A percentile compares a stretch with the other conserved stretches of the same genome.
phyloP scores from a whole-genome alignment of 495 filamentous ascomycete species.

The Lasiosphaeria hispida region DNA sequence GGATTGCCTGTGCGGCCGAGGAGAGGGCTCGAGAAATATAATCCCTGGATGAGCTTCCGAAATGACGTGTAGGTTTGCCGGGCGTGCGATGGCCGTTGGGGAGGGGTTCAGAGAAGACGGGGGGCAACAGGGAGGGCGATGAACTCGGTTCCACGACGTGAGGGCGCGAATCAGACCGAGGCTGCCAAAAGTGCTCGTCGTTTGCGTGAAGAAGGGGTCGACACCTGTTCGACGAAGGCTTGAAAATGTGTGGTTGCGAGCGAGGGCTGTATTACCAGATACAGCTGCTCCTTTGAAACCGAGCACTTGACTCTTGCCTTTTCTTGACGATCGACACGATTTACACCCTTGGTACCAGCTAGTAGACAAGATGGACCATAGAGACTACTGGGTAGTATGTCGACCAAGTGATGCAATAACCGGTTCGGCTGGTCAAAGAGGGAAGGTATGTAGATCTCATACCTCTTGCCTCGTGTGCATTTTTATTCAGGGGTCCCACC shows the following conservation, averaged over 20 bases:
- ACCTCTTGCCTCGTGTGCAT: background rate
- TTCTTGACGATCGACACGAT: no score
- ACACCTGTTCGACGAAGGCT: no score
- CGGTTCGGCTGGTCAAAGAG: background rate
- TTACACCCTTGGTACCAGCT: no score
- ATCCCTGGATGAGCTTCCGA: background rate
- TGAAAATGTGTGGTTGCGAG: no score
- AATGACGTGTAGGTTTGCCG: slow-evolving; percentile 9
- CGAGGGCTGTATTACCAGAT: slow-evolving; percentile 11
- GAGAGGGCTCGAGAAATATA: background rate
- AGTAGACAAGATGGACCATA: no score
- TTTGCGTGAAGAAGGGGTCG: no score
- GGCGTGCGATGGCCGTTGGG: background rate
- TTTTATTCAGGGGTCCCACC: slow-evolving; percentile 9
- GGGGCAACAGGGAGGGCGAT: background rate
- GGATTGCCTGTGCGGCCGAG: background rate
- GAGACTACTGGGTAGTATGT: background rate
- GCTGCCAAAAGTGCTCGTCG: background rate
- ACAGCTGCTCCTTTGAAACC: background rate
- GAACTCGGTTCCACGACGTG: slow-evolving; percentile 5
- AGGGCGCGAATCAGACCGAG: slow-evolving; percentile 1
- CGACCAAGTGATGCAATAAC: background rate
- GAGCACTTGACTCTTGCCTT: background rate
- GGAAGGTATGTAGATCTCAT: slow-evolving; percentile 6
- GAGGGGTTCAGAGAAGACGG: background rate